phyloP scores from a whole-genome alignment of 495 filamentous ascomycete genomes.

The Pyrenula massariospora region DNA sequence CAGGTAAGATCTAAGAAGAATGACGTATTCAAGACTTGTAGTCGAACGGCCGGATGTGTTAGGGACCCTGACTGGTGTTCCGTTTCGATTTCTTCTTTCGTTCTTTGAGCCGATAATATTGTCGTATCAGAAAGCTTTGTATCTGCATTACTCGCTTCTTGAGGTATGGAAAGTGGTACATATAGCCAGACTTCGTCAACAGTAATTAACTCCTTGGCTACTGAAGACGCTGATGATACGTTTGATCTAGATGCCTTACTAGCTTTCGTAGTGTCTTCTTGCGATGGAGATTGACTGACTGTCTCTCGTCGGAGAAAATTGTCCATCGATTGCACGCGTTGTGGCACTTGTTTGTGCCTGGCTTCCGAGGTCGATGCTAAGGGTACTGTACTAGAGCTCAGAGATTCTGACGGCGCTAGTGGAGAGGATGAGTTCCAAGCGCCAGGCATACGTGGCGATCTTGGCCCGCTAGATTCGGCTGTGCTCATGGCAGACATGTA shows the following conservation, averaged over 20 bases:
- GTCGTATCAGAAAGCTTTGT: neutral
- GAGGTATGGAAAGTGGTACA: neutral
- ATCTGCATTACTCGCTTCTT: neutral
- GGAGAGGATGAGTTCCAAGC: conserved; percentile 32
- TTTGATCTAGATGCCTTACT: neutral
- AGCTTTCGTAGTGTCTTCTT: neutral
- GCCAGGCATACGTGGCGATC: conserved; percentile 44
- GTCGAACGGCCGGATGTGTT: neutral
- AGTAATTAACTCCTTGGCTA: neutral
- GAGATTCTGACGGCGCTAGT: neutral
- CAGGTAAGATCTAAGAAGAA: neutral
- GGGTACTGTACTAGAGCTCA: too few relatives aligned
- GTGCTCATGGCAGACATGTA: conserved; percentile 72
- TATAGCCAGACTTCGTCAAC: neutral
- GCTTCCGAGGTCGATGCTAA: neutral
- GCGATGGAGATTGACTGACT: neutral
- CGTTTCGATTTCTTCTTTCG: neutral
- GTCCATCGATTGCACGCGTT: neutral
- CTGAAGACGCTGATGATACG: neutral
- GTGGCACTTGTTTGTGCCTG: neutral
- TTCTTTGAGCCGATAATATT: neutral
- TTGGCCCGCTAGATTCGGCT: conserved; percentile 17
- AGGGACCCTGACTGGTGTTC: neutral
- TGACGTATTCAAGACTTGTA: neutral
- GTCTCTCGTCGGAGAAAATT: neutral